phyloP scores from a whole-genome alignment of 2,329 filamentous ascomycete species.

The Zymoseptoria crescenta region DNA sequence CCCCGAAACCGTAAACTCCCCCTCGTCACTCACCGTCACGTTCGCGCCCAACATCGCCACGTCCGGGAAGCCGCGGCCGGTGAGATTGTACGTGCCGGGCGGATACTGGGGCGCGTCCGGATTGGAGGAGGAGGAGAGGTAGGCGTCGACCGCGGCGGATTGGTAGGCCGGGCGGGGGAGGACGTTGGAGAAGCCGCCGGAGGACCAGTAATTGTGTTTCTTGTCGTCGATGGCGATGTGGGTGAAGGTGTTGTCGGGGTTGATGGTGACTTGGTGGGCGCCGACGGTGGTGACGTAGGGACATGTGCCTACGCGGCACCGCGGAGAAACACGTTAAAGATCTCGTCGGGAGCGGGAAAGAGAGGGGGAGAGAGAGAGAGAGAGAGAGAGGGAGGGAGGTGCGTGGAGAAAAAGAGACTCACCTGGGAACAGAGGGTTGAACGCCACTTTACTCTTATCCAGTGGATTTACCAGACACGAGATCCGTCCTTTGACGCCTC shows the following conservation, averaged over 20 bases:
- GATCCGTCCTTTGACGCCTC: constrained; percentile 36
- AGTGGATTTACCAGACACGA: background rate
- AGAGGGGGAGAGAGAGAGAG: no score
- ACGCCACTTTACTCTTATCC: constrained; percentile 9
- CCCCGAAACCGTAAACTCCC: constrained; percentile 26
- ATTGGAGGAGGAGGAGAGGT: constrained; percentile 21
- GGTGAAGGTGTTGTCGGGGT: background rate
- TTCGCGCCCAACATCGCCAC: constrained; percentile 19
- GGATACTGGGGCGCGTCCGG: background rate
- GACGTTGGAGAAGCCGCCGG: constrained; percentile 37
- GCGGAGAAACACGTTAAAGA: no score
- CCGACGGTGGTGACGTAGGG: constrained; percentile 46
- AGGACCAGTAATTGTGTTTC: constrained; percentile 33
- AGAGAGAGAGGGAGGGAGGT: no score
- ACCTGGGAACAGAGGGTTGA: constrained; percentile 21
- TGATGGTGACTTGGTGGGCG: constrained; percentile 27
- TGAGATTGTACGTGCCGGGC: constrained; percentile 41
- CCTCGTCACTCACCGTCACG: background rate
- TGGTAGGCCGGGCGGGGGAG: constrained; percentile 29
- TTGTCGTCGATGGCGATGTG: constrained; percentile 13
- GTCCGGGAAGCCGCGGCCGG: constrained; percentile 43
- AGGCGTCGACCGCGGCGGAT: constrained; percentile 17
- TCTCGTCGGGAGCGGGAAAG: no score
- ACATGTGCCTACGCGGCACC: constrained; percentile 29
- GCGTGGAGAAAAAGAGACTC: no score